A percentile compares a stretch with the other conserved stretches of the same genome.
phyloP scores from a whole-genome alignment of 2,329 filamentous ascomycete genomes.

The Colletotrichum liriopes region DNA sequence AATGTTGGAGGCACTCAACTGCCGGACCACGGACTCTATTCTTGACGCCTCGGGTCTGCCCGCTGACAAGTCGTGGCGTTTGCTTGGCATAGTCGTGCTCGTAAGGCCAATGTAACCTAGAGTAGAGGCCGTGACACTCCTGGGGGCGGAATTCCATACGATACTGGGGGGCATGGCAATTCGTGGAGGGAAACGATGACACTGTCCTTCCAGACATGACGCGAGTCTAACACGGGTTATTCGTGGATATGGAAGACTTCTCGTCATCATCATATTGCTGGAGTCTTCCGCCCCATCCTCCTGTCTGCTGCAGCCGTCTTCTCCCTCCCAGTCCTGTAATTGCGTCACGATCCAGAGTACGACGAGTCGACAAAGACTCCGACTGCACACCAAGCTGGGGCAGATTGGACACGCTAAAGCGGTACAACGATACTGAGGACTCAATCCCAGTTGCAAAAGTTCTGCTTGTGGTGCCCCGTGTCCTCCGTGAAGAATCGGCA shows the following conservation, averaged over 20 bases:
- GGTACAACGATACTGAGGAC: background rate
- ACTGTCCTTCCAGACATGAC: background rate
- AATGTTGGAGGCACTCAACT: background rate
- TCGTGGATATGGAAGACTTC: background rate
- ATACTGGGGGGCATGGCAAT: background rate
- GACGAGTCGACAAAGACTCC: background rate
- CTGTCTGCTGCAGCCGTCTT: background rate
- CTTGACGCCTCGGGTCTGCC: background rate
- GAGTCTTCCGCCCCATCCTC: background rate
- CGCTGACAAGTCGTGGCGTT: background rate
- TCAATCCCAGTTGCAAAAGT: too few relatives aligned
- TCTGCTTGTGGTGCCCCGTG: background rate
- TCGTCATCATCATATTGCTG: background rate
- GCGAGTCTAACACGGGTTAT: too few relatives aligned
- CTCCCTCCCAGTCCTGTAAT: background rate
- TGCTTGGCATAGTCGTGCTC: background rate
- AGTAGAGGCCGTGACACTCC: background rate
- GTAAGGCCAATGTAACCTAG: constrained; percentile 6
- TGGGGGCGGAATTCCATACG: constrained; percentile 12
- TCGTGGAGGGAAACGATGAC: constrained; percentile 8
- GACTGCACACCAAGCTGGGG: background rate
- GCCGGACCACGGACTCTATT: background rate
- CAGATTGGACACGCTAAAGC: background rate
- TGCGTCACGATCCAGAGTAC: background rate
- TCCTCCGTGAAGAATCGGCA: background rate